Evolutionary conservation across 1,139 yeast species (phyloP).

Genomic region (Candida tropicalis): DNA sequence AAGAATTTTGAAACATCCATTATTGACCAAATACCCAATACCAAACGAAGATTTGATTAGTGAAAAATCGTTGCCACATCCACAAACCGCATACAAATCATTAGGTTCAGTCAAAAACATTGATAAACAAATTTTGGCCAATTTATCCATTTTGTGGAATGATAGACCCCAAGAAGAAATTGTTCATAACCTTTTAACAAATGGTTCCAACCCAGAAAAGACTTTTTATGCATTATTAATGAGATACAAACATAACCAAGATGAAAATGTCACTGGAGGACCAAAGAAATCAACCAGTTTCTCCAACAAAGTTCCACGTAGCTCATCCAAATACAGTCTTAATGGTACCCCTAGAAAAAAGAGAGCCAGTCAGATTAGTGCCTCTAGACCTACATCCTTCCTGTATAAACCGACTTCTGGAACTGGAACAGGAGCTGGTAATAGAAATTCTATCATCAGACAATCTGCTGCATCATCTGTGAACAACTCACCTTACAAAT

Average conservation of each 20-base stretch:
- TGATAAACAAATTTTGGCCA: slow-evolving; percentile 66
- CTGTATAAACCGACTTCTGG: slow-evolving; percentile 29
- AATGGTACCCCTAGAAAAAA: slow-evolving; percentile 40
- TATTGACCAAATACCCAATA: slow-evolving; percentile 62
- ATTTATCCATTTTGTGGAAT: slow-evolving; percentile 74
- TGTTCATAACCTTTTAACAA: slow-evolving; percentile 51
- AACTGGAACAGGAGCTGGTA: slow-evolving; percentile 1
- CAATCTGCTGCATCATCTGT: slow-evolving; percentile 26
- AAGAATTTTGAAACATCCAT: slow-evolving; percentile 76
- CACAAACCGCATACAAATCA: slow-evolving; percentile 58
- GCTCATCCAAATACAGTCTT: slow-evolving; percentile 22
- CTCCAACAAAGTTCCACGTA: slow-evolving; percentile 22
- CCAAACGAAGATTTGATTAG: slow-evolving; percentile 52
- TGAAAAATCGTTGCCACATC: slow-evolving; percentile 62
- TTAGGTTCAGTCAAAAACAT: slow-evolving; percentile 51
- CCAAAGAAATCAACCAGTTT: slow-evolving; percentile 23
- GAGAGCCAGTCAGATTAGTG: slow-evolving; percentile 55
- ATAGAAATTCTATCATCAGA: slow-evolving; percentile 27
- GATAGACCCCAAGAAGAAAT: slow-evolving; percentile 64
- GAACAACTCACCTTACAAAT: slow-evolving; percentile 33
- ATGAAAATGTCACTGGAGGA: slow-evolving; percentile 26
- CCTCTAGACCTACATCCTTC: slow-evolving; percentile 60
- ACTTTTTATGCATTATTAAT: slow-evolving; percentile 70
- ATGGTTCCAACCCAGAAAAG: slow-evolving; percentile 70
- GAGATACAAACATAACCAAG: slow-evolving; percentile 55